Base-by-base conservation (phyloP, 2,329 filamentous ascomycete genomes). In the Colletotrichum spinosum region DNA sequence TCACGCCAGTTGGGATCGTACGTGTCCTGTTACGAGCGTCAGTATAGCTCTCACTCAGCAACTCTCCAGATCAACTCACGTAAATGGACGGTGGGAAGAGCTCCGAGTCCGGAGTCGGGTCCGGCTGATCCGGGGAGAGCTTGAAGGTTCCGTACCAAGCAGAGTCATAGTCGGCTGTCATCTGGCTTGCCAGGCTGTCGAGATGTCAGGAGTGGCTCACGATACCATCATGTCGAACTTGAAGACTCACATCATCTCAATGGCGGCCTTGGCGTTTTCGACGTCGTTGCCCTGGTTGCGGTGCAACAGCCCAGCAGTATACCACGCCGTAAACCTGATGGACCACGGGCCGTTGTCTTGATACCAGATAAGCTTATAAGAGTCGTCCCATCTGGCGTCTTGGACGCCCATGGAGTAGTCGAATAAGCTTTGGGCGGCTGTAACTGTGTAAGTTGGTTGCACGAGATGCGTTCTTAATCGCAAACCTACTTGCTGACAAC, bases 101-200 rank as follows among this genome's bases (percentile, higher is more conserved):
- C 5, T 66, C 69, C 17, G 72, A 74, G 35, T 78, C 70, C 2
- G 74, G 68, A 1, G 77, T 77, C 3, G 78, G 79, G 56, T 74
- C 72, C 15, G 77, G 78, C 62, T 77, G 72, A 64, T 81, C 78
- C 2, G 79, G 78, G 10, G 79, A 77, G 1, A 80, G 64, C 48
- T 80, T 80, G 54, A 73, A 81, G 2, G 76, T 77, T 8, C 78
- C 79, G 65, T 80, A 80, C 79, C 78, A 80, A 6, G 78, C 73
- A 7, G 79, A 77, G 15, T 77, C 70, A 48, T 75, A 78, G 49
- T 78, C 72, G 1, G 74, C 70, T 7, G 70, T 78, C 73, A 79
- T 73, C 54, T 82, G 79, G 33, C 68, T 71, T 17, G 67, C 67
- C 12, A 78, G 64, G 6, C 76, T 77, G 33, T 25, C 25, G 4